Base-by-base conservation (phyloP, 1,139 yeast genomes). In the Suhomyces atakaporum region DNA sequence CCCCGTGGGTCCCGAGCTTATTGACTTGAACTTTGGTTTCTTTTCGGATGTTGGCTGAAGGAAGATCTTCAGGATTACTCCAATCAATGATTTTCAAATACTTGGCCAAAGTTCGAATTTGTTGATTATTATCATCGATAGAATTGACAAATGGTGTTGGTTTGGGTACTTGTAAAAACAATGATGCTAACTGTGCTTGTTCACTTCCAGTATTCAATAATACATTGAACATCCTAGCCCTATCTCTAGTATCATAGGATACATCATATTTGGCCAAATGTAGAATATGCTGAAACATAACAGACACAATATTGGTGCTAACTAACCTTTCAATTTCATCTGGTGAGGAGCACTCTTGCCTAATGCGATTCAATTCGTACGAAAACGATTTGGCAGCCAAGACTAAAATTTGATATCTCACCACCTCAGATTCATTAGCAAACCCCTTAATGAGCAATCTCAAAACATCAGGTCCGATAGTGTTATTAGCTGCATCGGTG, bases 91-190 rank as follows among this genome's bases (percentile, higher is more conserved):
- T 52, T 35, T 57, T 44, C 44, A 72, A 49, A 51, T 56, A 63
- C 26, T 56, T 44, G 10, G 35, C 23, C 16, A 61, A 46, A 7
- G 43, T 49, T 31, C 32, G 59, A 48, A 36, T 46, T 32, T 47
- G 58, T n/a, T 31, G 29, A 12, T 25, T 19, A 22, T 27, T 37
- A 4, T 29, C 31, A 23, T 36, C 25, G 6, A 23, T 24, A 3
- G 27, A 27, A 14, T 33, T 25, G 5, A 49, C 42, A 18, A 49
- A 46, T 1, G 87, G 85, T 35, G 81, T 63, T 0, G 86, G 88
- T 51, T 90, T 89, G 3, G 94, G 88, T 0, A 86, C 92, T 53
- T 89, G 96, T 25, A 92, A 70, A 38, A 92, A 69, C 29, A 94
- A 67, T 0, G 85, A 72, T 0, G 95, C 92, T 46, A 94, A 66